These are phyloP conservation scores for Pseudocercospora crystallina DNA, from an alignment of 2,329 filamentous ascomycete genomes.

Conservation along the genomic window DNA sequence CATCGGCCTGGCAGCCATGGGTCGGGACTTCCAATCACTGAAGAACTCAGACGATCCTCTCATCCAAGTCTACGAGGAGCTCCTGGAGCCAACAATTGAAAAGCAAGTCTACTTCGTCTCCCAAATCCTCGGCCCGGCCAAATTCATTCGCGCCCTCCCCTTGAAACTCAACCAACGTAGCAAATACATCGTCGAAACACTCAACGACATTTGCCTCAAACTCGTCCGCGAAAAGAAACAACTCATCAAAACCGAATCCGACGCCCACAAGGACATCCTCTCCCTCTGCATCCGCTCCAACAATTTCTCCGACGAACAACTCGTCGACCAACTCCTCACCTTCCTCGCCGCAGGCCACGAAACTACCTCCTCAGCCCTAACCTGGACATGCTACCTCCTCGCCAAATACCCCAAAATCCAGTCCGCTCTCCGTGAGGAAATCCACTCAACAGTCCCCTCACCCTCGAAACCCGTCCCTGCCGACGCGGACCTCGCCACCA, in stretches of 20 bases:
- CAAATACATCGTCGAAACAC: slow-evolving; percentile 30
- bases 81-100: slow-evolving; percentile 48
- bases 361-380: slow-evolving; percentile 72
- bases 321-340: slow-evolving; percentile 57
- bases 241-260: slow-evolving; percentile 34
- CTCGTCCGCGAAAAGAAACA: slow-evolving; percentile 52
- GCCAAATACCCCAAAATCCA: slow-evolving; percentile 66
- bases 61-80: slow-evolving; percentile 44
- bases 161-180: slow-evolving; percentile 47
- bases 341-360: slow-evolving; percentile 65
- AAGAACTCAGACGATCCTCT: slow-evolving; percentile 44
- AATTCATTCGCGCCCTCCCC: slow-evolving; percentile 44
- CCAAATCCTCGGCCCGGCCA: slow-evolving; percentile 39
- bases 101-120: slow-evolving; percentile 48
- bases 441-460: slow-evolving; percentile 61
- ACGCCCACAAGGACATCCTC: slow-evolving; percentile 43
- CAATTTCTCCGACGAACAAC: slow-evolving; percentile 53
- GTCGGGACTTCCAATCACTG: slow-evolving; percentile 44
- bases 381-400: slow-evolving; percentile 74
- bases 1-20: slow-evolving; percentile 47
- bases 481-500: slow-evolving; percentile 33
- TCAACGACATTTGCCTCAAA: slow-evolving; percentile 45
- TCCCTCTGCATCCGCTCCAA: slow-evolving; percentile 53
- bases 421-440: slow-evolving; percentile 64
- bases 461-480: slow-evolving; percentile 27